A percentile compares a stretch with the other conserved stretches of the same genome.
Evolutionary conservation across 2,329 filamentous ascomycete species (phyloP).

Genomic region (Ascochyta pisi): DNA sequence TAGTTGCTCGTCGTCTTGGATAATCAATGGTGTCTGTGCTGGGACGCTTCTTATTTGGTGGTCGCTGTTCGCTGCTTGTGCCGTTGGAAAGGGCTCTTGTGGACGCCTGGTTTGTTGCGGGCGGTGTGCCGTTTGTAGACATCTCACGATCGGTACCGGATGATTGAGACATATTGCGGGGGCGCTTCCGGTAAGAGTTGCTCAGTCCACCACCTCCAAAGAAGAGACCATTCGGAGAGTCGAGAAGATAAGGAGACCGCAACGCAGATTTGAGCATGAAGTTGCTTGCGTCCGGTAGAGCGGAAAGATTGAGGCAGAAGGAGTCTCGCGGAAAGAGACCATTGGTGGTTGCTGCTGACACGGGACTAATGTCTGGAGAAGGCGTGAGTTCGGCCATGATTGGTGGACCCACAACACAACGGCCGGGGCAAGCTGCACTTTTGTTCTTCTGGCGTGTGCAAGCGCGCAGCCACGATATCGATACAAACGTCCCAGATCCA

Average conservation of each 20-base stretch:
- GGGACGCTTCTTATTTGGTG: slow-evolving; percentile 47
- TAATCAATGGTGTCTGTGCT: slow-evolving; percentile 54
- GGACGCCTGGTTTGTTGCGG: slow-evolving; percentile 32
- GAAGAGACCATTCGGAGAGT: slow-evolving; percentile 47
- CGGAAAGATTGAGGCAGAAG: slow-evolving; percentile 50
- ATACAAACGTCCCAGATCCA: slow-evolving; percentile 16
- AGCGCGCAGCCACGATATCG: slow-evolving; percentile 37
- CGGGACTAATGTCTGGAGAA: slow-evolving; percentile 52
- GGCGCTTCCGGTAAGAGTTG: slow-evolving; percentile 46
- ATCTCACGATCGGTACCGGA: slow-evolving; percentile 51
- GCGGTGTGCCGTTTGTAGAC: slow-evolving; percentile 41
- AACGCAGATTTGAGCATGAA: slow-evolving; percentile 49
- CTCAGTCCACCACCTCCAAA: slow-evolving; percentile 36
- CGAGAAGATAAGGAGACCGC: slow-evolving; percentile 48
- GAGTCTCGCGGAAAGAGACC: slow-evolving; percentile 48
- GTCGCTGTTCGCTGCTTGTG: slow-evolving; percentile 32
- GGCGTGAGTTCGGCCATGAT: slow-evolving; percentile 51
- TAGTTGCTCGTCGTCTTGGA: slow-evolving; percentile 51
- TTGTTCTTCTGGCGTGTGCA: slow-evolving; percentile 35
- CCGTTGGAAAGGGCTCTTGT: slow-evolving; percentile 40
- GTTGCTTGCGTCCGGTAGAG: slow-evolving; percentile 46
- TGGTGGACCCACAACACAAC: slow-evolving; percentile 40
- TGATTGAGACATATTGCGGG: slow-evolving; percentile 53
- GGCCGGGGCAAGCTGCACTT: slow-evolving; percentile 39
- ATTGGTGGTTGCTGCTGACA: slow-evolving; percentile 52